A percentile compares a stretch with the other conserved stretches of the same genome.
Evolutionary conservation across 208 protist genomes (phyloP).

Genomic region (Leishmania aethiopica): DNA sequence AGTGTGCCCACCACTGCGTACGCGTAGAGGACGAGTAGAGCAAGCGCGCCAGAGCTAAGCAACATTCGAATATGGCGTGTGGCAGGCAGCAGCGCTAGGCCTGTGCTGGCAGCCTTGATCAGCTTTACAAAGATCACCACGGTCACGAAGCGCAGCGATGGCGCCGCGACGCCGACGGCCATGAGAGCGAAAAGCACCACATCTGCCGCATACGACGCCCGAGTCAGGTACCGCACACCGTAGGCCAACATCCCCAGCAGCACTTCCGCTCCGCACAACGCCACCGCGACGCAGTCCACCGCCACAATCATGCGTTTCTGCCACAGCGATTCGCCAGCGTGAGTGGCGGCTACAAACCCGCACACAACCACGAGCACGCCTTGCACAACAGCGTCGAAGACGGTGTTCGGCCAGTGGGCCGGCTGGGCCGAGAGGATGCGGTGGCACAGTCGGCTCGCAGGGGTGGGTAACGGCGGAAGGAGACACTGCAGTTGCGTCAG

Average conservation of each 20-base stretch:
- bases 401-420: neutral
- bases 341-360: slow-evolving; percentile 33
- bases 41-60: slow-evolving; percentile 35
- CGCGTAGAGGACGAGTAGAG: slow-evolving; percentile 39
- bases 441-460: slow-evolving; percentile 24
- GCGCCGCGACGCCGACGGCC: slow-evolving; percentile 26
- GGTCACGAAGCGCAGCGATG: slow-evolving; percentile 37
- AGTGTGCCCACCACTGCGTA: slow-evolving; percentile 57
- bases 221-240: slow-evolving; percentile 23
- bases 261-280: slow-evolving; percentile 37
- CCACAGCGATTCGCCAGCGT: slow-evolving; percentile 26
- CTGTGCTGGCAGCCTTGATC: slow-evolving; percentile 28
- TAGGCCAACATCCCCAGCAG: slow-evolving; percentile 46
- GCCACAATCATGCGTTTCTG: slow-evolving; percentile 27
- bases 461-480: slow-evolving; percentile 9
- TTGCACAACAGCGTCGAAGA: slow-evolving; percentile 13
- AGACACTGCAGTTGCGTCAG: slow-evolving; percentile 18
- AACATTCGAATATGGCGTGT: slow-evolving; percentile 17
- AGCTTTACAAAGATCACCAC: slow-evolving; percentile 45
- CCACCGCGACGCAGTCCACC: slow-evolving; percentile 40
- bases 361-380: slow-evolving; percentile 33
- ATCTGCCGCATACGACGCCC: slow-evolving; percentile 31
- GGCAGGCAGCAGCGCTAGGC: slow-evolving; percentile 31
- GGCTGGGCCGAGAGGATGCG: slow-evolving; percentile 20
- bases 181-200: slow-evolving; percentile 39